Conservation (phyloP, 2,329 filamentous ascomycete genomes). For the Sporothrix globosa region DNA sequence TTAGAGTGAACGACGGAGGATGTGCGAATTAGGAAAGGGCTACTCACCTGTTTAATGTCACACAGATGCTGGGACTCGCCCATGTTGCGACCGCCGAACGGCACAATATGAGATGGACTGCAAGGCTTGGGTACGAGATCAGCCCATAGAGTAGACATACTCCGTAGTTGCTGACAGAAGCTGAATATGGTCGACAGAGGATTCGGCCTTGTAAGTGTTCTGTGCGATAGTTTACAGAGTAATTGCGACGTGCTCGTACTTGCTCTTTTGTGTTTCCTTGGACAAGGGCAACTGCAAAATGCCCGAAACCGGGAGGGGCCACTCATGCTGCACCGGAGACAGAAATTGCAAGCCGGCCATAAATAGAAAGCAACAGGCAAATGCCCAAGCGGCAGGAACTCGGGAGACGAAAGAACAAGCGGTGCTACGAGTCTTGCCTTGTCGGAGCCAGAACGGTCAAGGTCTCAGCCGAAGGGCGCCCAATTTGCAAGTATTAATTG, state of each 20-base stretch:
- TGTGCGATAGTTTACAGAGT: not conserved
- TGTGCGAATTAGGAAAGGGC: slow-evolving; percentile 20
- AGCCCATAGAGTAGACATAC: too few species aligned
- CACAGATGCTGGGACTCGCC: not conserved
- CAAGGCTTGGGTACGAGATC: too few species aligned
- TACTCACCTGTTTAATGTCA: not conserved
- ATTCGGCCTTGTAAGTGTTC: too few species aligned
- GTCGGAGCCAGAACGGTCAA: not conserved
- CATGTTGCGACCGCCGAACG: too few species aligned
- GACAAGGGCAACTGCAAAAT: not conserved
- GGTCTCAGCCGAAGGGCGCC: slow-evolving; percentile 6
- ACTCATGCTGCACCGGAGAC: not conserved
- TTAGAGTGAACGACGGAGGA: not conserved
- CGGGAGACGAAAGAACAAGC: slow-evolving; percentile 5
- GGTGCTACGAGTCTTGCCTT: not conserved
- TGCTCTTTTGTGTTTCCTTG: not conserved
- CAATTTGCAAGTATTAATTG: slow-evolving; percentile 13
- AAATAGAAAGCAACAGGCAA: slow-evolving; percentile 20
- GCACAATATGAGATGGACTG: too few species aligned
- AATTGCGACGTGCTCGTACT: too few species aligned
- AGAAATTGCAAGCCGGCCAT: not conserved
- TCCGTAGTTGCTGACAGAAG: too few species aligned
- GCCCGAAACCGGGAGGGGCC: not conserved
- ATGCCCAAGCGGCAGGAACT: slow-evolving; percentile 14
- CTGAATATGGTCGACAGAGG: too few species aligned